Base-by-base conservation (phyloP, 192 early-diverging fungal species). In the Cladochytrium replicatum region DNA sequence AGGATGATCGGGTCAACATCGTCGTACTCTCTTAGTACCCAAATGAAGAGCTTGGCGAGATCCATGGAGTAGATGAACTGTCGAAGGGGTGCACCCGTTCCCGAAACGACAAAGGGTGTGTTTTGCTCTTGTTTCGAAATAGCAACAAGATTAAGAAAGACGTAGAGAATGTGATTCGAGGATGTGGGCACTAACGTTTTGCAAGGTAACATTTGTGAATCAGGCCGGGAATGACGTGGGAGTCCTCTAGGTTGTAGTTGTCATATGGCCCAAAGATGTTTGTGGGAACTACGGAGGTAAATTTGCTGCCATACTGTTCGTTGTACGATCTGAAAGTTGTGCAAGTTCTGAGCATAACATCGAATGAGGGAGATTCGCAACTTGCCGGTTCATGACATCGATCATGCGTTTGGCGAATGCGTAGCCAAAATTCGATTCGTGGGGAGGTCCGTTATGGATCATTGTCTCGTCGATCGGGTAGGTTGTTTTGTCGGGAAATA, bases 391-490 rank as follows among this genome's bases (percentile, higher is more conserved):
- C 63, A 78, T 72, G 29, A 85, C 76, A 69, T 88, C 86, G 42
- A 88, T 81, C 77, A 88, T 85, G 42, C 86, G 70, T 67, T 88
- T 88, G 32, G 80, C 78, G 49, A 86, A 70, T 40, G 86, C 85
- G 64, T 88, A 88, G 11, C 85, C 86, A 61, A 76, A 87, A 69
- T 88, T 88, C 24, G 78, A 81, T 8, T 76, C 68, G 46, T 88
- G 86, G 29, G 86, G 86, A 42, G 85, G 82, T 25, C 86, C 86
- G 32, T 72, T 67, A 62, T 88, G 86, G 37, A 88, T 71, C 86
- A 88, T 88, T 41, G 77, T 81, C 63, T 88, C 86, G 46, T 87
- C 82, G 59, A 88, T 86, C 40, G 86, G 86, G 51, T 88, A 88
- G 5, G 73, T 61, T 25, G 86, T 87, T 51, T 86, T 83, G 61